phyloP scores from a whole-genome alignment of 108 stramenopile species.

The Discostella pseudostelligera region DNA sequence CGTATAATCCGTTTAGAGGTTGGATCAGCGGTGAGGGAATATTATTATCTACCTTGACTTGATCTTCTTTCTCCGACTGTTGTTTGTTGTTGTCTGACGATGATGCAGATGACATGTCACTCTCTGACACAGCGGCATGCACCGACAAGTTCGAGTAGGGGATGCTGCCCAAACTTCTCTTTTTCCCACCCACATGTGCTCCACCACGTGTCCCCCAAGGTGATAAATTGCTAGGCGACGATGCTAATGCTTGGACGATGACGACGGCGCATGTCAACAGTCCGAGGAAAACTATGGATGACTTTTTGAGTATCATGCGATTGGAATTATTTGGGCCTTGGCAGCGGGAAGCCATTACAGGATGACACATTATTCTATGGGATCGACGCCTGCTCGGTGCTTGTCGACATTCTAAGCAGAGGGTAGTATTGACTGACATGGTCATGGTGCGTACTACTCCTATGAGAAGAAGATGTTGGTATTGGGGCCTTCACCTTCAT shows the following conservation, averaged over 20 bases:
- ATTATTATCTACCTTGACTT: not conserved
- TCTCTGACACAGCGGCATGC: slow-evolving; percentile 7
- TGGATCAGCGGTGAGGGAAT: slow-evolving; percentile 1
- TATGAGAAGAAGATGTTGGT: no score
- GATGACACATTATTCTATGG: not conserved
- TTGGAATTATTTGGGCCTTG: not conserved
- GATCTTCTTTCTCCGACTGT: not conserved
- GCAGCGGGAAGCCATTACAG: not conserved
- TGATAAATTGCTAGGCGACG: slow-evolving; percentile 20
- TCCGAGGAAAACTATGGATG: slow-evolving; percentile 35
- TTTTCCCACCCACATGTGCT: slow-evolving; percentile 15
- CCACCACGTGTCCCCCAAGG: slow-evolving; percentile 13
- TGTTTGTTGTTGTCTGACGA: not conserved
- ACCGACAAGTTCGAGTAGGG: not conserved
- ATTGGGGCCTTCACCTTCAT: no score
- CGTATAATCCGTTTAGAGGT: not conserved
- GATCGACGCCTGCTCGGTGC: slow-evolving; percentile 7
- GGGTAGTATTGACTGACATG: no score
- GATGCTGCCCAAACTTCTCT: not conserved
- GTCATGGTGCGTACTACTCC: no score
- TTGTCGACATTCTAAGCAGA: no score
- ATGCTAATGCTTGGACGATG: slow-evolving; percentile 33
- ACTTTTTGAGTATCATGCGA: not conserved
- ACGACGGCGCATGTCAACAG: slow-evolving; percentile 39
- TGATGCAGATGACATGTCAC: not conserved